These are phyloP conservation scores for Beauveria australis DNA, from an alignment of 2,329 filamentous ascomycete species.

Conservation along the genomic window DNA sequence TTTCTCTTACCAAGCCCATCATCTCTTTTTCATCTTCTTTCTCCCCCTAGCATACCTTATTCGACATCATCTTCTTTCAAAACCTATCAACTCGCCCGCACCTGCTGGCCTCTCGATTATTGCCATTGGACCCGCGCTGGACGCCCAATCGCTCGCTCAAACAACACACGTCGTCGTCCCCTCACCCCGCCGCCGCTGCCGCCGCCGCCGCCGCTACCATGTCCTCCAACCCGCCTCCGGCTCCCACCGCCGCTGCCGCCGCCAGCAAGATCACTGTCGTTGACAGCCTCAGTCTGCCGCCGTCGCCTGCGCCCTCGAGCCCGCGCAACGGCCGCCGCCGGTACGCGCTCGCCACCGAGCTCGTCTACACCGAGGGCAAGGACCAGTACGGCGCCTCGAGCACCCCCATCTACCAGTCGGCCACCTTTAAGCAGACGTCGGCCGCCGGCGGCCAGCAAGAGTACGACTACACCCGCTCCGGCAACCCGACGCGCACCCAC, in stretches of 20 bases:
- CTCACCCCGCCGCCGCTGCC: constrained; percentile 14
- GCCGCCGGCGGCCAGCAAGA: constrained; percentile 70
- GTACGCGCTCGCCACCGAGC: constrained; percentile 89
- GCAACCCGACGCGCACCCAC: constrained; percentile 92
- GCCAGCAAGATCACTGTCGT: constrained; percentile 65
- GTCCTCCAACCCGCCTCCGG: constrained; percentile 8
- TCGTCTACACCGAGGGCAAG: constrained; percentile 91
- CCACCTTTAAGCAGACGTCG: constrained; percentile 92
- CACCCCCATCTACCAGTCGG: constrained; percentile 95
- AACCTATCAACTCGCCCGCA: background rate
- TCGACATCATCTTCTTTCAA: background rate
- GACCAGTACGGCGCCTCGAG: constrained; percentile 97
- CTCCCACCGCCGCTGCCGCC: constrained; percentile 23
- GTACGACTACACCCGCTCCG: constrained; percentile 97
- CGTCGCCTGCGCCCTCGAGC: constrained; percentile 87
- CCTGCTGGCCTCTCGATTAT: background rate
- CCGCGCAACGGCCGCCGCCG: constrained; percentile 72
- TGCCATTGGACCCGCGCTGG: constrained; percentile 3
- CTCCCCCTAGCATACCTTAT: background rate
- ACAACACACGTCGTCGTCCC: background rate
- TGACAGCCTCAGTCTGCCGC: constrained; percentile 73
- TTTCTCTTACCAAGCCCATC: background rate
- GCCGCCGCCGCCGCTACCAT: constrained; percentile 29
- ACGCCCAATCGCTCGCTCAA: background rate
- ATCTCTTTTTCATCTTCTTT: background rate